Evolutionary conservation across 495 filamentous ascomycete species (phyloP).

Genomic region (Sordaria brevicollis): DNA sequence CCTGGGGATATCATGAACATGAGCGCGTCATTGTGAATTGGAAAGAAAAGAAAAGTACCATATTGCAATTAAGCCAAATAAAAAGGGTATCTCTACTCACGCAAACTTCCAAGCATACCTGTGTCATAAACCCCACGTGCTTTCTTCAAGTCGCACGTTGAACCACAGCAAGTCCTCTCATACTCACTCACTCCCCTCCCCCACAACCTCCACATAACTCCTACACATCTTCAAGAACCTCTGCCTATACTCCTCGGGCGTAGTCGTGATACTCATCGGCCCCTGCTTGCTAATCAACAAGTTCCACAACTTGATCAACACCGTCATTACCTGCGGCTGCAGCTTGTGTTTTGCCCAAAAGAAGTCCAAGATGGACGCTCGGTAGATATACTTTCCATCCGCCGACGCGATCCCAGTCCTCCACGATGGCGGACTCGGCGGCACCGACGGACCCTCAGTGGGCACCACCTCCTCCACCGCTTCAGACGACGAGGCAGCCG

Average conservation of each 20-base stretch:
- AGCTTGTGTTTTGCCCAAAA: slow-evolving; percentile 63
- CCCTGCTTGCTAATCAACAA: slow-evolving; percentile 41
- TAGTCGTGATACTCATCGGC: slow-evolving; percentile 62
- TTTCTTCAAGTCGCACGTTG: too few species aligned
- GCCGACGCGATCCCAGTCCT: slow-evolving; percentile 44
- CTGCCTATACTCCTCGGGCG: slow-evolving; percentile 51
- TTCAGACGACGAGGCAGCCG: slow-evolving; percentile 13
- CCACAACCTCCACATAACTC: slow-evolving; percentile 42
- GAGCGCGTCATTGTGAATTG: too few species aligned
- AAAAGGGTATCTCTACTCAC: neutral
- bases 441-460: slow-evolving; percentile 17
- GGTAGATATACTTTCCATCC: slow-evolving; percentile 54
- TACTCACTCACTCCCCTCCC: slow-evolving; percentile 1
- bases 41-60: too few species aligned
- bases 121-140: too few species aligned
- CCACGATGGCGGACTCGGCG: slow-evolving; percentile 36
- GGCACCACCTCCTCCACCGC: slow-evolving; percentile 9
- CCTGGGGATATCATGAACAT: too few species aligned
- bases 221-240: slow-evolving; percentile 55
- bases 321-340: slow-evolving; percentile 50
- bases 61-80: neutral
- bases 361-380: slow-evolving; percentile 54
- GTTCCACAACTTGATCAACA: slow-evolving; percentile 51
- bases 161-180: neutral
- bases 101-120: neutral